Base-by-base conservation (phyloP, 129 eudicot genomes). In the Flaveria sonorensis region DNA sequence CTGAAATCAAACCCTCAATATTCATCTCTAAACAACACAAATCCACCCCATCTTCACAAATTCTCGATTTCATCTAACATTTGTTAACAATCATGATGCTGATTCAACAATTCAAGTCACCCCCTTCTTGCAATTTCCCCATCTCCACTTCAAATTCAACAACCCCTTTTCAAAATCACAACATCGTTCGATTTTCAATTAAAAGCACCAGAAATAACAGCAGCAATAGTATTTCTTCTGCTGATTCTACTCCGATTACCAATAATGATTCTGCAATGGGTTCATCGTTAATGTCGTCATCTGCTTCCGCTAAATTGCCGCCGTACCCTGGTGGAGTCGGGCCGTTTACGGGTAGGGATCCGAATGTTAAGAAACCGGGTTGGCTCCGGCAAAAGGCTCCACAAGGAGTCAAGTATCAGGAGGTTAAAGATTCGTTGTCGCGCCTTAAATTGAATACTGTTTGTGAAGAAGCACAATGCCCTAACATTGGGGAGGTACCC, bases 391-490 rank as follows among this genome's bases (percentile, higher is more conserved):
- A 94, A 77, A 94, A 83, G 56, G 99, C 96, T 19, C 97, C 97
- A 2, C 99, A 91, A 79, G 99, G 99, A 30, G 79, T 70, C 0
- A 89, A 82, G 80, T 94, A 84, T 65, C 87, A 87, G 62, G 97
- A 94, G 84, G 97, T 91, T 13, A 94, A 94, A 87, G 88, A 87
- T 3, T 84, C 96, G 0, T 70, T 94, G 68, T 87, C 94, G 3
- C 68, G 89, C 32, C 87, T 94, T 36, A 91, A 91, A 4, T 92
- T 94, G 40, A 85, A 89, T 64, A 91, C 99, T 1, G 99, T 94
- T 23, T 91, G 97, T 63, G 90, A 94, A 68, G 99, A 94, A 86
- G 99, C 99, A 6, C 99, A 94, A 69, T 94, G 99, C 76, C 99
- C 97, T 56, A 94, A 94, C 55, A 89, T 94, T 52, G 99, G 99